phyloP scores from a whole-genome alignment of 331 rosid species.

The Acacia concinna region DNA sequence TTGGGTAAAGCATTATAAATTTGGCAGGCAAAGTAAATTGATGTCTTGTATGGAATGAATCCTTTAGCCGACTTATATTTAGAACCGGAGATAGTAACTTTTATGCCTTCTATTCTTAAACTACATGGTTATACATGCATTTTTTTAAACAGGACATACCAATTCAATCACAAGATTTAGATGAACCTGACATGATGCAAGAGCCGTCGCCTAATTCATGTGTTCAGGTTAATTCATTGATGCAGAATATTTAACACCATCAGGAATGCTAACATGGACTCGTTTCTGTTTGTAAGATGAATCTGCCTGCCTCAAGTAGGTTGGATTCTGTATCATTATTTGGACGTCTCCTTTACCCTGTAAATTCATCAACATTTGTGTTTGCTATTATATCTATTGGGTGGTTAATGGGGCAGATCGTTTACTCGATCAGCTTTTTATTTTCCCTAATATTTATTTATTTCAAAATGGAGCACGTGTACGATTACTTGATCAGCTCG shows the following conservation, averaged over 20 bases:
- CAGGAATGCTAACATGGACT: constrained; percentile 20
- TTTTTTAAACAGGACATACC: constrained; percentile 34
- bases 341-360: constrained; percentile 38
- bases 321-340: constrained; percentile 33
- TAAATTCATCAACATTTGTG: constrained; percentile 31
- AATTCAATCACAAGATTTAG: constrained; percentile 45
- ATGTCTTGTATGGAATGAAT: too few species aligned
- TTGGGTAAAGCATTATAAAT: too few species aligned
- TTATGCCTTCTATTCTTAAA: not conserved
- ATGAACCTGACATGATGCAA: constrained; percentile 43
- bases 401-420: constrained; percentile 30
- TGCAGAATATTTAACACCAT: constrained; percentile 33
- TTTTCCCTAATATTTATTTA: constrained; percentile 13
- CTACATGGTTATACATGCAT: not conserved
- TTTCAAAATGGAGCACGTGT: constrained; percentile 16
- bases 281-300: constrained; percentile 32
- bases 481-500: not conserved
- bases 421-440: constrained; percentile 4
- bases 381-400: constrained; percentile 26
- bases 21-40: too few species aligned
- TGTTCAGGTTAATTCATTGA: constrained; percentile 42
- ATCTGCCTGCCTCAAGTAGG: constrained; percentile 33
- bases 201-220: constrained; percentile 43
- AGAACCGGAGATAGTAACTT: too few species aligned
- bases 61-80: too few species aligned